Evolutionary conservation across 306 rosid genomes (phyloP).

Genomic region (Sesbania bispinosa): DNA sequence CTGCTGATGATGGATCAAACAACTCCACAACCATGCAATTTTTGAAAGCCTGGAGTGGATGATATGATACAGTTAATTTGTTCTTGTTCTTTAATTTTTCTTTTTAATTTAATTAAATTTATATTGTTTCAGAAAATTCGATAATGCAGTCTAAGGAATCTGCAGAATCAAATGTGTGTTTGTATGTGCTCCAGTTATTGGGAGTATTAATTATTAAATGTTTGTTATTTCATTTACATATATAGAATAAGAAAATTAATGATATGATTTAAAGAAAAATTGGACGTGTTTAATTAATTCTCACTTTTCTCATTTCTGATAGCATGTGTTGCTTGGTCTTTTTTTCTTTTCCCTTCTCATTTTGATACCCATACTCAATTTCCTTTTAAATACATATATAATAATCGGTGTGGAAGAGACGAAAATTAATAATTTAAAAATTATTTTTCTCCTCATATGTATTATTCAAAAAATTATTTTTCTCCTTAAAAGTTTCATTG

Average conservation of each 20-base stretch:
- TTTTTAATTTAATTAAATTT: no score
- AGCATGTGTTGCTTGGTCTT: no score
- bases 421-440: no score
- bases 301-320: no score
- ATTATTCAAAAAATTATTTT: no score
- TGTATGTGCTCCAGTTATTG: slow-evolving; percentile 1
- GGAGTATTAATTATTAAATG: background rate
- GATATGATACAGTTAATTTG: background rate
- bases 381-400: no score
- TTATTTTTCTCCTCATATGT: no score
- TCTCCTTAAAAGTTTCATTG: no score
- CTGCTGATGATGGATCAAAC: background rate
- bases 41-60: slow-evolving; percentile 28
- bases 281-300: no score
- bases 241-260: background rate
- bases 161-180: background rate
- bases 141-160: background rate
- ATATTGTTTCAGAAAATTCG: slow-evolving; percentile 7
- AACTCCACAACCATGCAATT: slow-evolving; percentile 15
- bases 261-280: background rate
- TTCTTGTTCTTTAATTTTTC: background rate
- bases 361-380: no score
- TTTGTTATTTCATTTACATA: background rate
- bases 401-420: no score
- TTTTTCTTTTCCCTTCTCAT: no score